A percentile compares a stretch with the other conserved stretches of the same genome.
Conservation (phyloP, 2,329 filamentous ascomycete genomes). For the Huntiella moniliformis region DNA sequence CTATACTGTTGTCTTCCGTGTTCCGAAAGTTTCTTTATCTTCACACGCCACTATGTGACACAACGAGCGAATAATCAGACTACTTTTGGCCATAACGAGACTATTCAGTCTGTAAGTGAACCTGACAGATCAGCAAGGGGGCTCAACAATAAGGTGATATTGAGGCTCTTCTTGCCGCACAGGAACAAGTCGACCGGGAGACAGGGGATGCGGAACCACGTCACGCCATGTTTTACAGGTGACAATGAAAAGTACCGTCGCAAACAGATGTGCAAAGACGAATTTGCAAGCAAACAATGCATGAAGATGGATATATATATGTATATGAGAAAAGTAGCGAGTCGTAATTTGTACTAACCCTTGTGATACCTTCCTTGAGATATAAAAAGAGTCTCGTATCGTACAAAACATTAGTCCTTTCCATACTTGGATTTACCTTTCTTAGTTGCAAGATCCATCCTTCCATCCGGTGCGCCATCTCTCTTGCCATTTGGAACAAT, state of each 20-base stretch:
- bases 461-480: slow-evolving; percentile 84
- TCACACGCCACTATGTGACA: not conserved
- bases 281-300: not conserved
- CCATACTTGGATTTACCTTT: not conserved
- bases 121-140: not conserved
- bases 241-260: no score
- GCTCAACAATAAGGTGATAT: not conserved
- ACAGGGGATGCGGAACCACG: not conserved
- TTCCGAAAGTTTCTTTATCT: no score
- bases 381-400: not conserved
- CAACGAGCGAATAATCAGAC: slow-evolving; percentile 4
- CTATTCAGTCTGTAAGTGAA: no score
- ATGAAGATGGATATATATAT: not conserved
- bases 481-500: slow-evolving; percentile 82
- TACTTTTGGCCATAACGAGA: not conserved
- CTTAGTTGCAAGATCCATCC: slow-evolving; percentile 41
- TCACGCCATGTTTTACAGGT: not conserved
- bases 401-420: not conserved
- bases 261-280: not conserved
- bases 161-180: slow-evolving; percentile 1
- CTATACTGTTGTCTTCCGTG: not conserved
- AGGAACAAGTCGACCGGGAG: not conserved
- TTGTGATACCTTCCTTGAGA: not conserved
- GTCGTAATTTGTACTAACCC: not conserved
- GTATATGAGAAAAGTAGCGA: not conserved